phyloP scores from a whole-genome alignment of 257 asterid genomes.

The Leonotis leonurus region DNA sequence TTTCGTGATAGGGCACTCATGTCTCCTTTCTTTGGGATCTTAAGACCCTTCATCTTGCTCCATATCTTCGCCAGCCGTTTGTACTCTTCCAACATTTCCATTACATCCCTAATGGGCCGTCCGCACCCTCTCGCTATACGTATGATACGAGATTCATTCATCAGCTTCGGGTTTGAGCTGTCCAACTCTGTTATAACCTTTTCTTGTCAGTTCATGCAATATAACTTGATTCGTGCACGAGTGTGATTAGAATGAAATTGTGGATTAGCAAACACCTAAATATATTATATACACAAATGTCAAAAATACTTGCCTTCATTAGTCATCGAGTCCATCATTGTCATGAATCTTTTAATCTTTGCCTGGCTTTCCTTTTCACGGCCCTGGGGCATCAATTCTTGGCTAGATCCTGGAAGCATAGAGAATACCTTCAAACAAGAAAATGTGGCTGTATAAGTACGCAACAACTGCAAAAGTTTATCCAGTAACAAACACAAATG shows the following conservation, averaged over 20 bases:
- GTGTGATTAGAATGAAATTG: background rate
- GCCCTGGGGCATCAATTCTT: conserved; percentile 92
- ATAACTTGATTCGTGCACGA: background rate
- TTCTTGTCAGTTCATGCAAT: background rate
- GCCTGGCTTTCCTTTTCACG: conserved; percentile 90
- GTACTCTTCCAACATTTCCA: conserved; percentile 96
- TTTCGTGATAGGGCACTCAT: conserved; percentile 79
- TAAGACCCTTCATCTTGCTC: conserved; percentile 98
- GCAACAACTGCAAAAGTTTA: background rate
- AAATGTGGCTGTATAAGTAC: background rate
- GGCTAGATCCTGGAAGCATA: conserved; percentile 93
- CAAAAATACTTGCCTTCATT: conserved; percentile 57
- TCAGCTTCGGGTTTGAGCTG: conserved; percentile 76
- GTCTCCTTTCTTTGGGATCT: conserved; percentile 94
- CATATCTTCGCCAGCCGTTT: conserved; percentile 82
- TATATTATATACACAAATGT: background rate
- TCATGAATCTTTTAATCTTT: conserved; percentile 85
- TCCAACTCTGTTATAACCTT: conserved; percentile 62
- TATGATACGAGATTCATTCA: conserved; percentile 76
- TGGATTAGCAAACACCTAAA: background rate
- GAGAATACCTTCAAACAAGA: conserved; percentile 62
- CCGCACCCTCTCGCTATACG: conserved; percentile 91
- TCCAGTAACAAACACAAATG: background rate
- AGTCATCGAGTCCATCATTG: conserved; percentile 99
- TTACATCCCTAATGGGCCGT: conserved; percentile 64